Percentiles rank a stretch among this genome's conserved stretches.
phyloP scores from a whole-genome alignment of 2,329 filamentous ascomycete genomes.

The Botryosphaeria dothidea region DNA sequence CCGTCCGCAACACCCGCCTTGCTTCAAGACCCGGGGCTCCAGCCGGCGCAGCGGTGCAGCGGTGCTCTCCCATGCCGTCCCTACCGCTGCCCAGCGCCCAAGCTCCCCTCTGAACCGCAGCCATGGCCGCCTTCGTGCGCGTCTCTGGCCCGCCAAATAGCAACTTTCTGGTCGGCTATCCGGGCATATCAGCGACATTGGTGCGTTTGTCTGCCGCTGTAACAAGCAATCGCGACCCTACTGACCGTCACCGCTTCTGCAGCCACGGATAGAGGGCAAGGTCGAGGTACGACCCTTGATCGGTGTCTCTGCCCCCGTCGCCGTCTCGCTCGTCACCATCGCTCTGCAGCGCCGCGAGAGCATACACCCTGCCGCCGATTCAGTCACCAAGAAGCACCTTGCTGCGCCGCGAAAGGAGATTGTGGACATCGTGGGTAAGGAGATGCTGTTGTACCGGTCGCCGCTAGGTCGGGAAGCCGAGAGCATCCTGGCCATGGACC shows the following conservation, averaged over 20 bases:
- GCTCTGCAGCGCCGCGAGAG: constrained; percentile 91
- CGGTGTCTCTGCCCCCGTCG: constrained; percentile 85
- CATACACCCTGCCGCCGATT: constrained; percentile 95
- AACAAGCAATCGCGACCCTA: constrained; percentile 11
- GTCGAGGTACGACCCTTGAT: constrained; percentile 90
- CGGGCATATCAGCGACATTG: constrained; percentile 94
- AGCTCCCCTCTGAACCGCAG: constrained; percentile 16
- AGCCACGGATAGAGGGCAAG: constrained; percentile 97
- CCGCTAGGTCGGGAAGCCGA: constrained; percentile 81
- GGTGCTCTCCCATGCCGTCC: constrained; percentile 20
- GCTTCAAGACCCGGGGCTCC: constrained; percentile 13
- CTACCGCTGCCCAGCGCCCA: constrained; percentile 20
- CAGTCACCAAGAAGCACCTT: constrained; percentile 86
- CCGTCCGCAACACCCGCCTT: background rate
- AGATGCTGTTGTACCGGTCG: constrained; percentile 89
- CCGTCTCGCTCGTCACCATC: constrained; percentile 90
- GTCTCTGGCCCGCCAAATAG: constrained; percentile 97
- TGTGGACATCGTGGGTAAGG: constrained; percentile 90
- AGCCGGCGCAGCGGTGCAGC: constrained; percentile 14
- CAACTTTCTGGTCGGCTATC: constrained; percentile 94
- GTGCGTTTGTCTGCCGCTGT: constrained; percentile 60
- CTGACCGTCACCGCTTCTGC: constrained; percentile 20
- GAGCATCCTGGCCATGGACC: constrained; percentile 89
- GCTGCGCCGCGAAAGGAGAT: constrained; percentile 88
- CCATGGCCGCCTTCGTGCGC: constrained; percentile 77